A percentile compares a stretch with the other conserved stretches of the same genome.
Evolutionary conservation across 495 filamentous ascomycete genomes (phyloP).

Genomic region (Daldinia bambusicola): DNA sequence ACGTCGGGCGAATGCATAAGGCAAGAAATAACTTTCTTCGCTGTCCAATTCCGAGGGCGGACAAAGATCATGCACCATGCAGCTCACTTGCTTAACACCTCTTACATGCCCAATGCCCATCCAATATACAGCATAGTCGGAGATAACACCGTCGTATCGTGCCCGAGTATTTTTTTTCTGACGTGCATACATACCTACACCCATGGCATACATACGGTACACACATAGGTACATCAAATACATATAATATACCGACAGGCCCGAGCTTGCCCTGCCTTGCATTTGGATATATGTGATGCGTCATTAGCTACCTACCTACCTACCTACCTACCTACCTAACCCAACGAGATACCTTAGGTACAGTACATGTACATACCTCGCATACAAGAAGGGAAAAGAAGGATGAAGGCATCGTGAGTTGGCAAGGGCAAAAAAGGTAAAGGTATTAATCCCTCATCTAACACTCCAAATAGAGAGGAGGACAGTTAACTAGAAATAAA

Average conservation of each 20-base stretch:
- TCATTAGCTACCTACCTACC: too few species aligned
- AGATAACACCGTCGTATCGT: not conserved
- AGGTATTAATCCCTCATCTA: not conserved
- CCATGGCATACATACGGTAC: too few species aligned
- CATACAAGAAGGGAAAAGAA: not conserved
- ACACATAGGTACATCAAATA: too few species aligned
- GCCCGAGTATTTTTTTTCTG: not conserved
- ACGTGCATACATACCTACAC: not conserved
- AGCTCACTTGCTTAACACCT: not conserved
- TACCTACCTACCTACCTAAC: not conserved
- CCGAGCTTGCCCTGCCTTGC: too few species aligned
- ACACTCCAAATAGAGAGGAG: too few species aligned
- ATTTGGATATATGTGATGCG: too few species aligned
- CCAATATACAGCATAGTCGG: not conserved
- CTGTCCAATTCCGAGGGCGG: not conserved
- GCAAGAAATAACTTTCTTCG: not conserved
- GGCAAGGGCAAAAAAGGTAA: not conserved
- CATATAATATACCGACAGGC: too few species aligned
- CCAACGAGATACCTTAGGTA: too few species aligned
- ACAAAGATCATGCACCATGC: slow-evolving; percentile 7
- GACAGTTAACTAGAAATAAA: too few species aligned
- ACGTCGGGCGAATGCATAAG: slow-evolving; percentile 3
- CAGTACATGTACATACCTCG: too few species aligned
- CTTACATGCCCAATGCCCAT: not conserved
- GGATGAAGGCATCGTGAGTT: slow-evolving; percentile 4